phyloP scores from a whole-genome alignment of 1,139 yeast genomes.

The Suhomyces guaymorum region DNA sequence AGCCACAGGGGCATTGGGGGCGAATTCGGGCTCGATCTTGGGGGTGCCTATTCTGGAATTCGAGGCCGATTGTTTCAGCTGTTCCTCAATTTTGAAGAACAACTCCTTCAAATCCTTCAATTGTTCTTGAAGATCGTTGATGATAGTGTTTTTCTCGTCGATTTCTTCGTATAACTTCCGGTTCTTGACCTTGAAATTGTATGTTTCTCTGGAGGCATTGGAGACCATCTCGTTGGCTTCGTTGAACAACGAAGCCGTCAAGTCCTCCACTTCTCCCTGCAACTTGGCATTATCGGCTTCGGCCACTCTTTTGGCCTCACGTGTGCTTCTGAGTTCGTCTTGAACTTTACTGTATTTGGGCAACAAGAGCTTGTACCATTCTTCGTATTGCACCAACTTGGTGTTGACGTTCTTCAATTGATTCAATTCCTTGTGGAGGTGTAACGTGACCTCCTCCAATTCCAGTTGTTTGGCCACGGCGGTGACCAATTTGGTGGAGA shows the following conservation, averaged over 20 bases:
- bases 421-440: conserved; percentile 34
- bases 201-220: conserved; percentile 62
- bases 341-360: conserved; percentile 33
- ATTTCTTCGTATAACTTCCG: conserved; percentile 63
- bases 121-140: conserved; percentile 69
- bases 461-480: conserved; percentile 60
- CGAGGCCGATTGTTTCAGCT: conserved; percentile 19
- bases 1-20: conserved; percentile 1
- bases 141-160: conserved; percentile 68
- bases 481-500: conserved; percentile 61
- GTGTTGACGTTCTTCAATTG: conserved; percentile 25
- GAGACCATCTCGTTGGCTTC: conserved; percentile 83
- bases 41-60: conserved; percentile 15
- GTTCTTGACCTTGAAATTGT: conserved; percentile 54
- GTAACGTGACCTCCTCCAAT: conserved; percentile 45
- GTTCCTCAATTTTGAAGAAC: conserved; percentile 38
- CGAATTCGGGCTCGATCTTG: conserved; percentile 12
- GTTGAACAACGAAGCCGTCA: conserved; percentile 71
- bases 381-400: conserved; percentile 28
- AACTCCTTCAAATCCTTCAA: conserved; percentile 61
- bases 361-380: conserved; percentile 30
- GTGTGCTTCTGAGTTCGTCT: conserved; percentile 33
- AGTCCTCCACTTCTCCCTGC: conserved; percentile 72
- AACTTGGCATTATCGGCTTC: conserved; percentile 60
- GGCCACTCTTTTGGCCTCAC: conserved; percentile 44